Conservation (phyloP, 768 basidiomycete species). For the Russula sp. region DNA sequence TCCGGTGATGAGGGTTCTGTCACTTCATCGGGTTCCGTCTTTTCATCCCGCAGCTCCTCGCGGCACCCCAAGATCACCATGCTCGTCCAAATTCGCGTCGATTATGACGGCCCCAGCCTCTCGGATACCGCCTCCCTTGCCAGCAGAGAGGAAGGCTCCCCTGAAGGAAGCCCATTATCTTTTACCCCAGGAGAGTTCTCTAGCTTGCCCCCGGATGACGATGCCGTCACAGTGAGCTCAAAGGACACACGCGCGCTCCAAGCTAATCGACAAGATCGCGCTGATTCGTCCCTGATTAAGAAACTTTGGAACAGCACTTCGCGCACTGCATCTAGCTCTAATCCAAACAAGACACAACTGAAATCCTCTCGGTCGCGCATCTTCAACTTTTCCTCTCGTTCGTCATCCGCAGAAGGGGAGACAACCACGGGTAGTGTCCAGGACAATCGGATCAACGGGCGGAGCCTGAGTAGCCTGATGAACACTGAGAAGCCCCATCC, state of each 20-base stretch:
- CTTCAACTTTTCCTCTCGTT: slow-evolving; percentile 5
- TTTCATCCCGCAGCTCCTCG: slow-evolving; percentile 57
- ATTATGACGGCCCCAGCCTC: slow-evolving; percentile 86
- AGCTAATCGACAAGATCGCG: not conserved
- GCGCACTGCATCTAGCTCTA: not conserved
- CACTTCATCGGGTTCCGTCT: slow-evolving; percentile 66
- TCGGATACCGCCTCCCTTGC: slow-evolving; percentile 82
- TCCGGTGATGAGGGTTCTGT: slow-evolving; percentile 64
- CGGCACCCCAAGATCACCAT: slow-evolving; percentile 63
- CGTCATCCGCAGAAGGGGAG: slow-evolving; percentile 1
- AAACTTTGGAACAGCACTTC: slow-evolving; percentile 3
- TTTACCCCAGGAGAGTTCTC: slow-evolving; percentile 41
- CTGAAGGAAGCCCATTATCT: slow-evolving; percentile 52
- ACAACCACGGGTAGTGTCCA: not conserved
- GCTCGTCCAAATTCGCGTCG: slow-evolving; percentile 67
- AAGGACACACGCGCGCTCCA: slow-evolving; percentile 39
- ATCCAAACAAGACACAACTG: not conserved
- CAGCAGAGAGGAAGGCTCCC: slow-evolving; percentile 66
- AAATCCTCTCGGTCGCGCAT: slow-evolving; percentile 15
- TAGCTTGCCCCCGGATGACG: slow-evolving; percentile 50
- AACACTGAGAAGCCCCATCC: not conserved
- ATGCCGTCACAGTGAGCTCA: slow-evolving; percentile 70
- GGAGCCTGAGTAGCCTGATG: not conserved
- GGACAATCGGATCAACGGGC: not conserved
- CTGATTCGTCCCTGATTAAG: slow-evolving; percentile 30